phyloP scores from a whole-genome alignment of 2,329 filamentous ascomycete species.

The Myriosclerotinia scirpicola region DNA sequence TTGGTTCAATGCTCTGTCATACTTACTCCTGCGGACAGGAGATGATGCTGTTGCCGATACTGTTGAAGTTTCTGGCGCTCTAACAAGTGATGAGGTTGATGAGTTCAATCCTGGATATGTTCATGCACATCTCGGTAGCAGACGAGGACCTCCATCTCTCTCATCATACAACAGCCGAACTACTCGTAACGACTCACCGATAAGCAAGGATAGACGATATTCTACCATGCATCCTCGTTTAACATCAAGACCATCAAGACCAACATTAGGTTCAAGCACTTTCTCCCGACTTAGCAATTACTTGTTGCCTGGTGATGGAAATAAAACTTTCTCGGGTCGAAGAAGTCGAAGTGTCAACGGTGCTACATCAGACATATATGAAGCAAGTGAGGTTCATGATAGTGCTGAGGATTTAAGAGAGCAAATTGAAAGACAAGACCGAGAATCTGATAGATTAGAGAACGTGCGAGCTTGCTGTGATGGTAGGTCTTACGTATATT shows the following conservation, averaged over 20 bases:
- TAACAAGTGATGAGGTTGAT: conserved; percentile 62
- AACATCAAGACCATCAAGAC: conserved; percentile 34
- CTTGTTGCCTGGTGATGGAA: conserved; percentile 46
- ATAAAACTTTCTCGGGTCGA: conserved; percentile 52
- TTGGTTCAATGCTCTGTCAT: conserved; percentile 97
- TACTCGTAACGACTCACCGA: conserved; percentile 64
- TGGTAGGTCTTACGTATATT: conserved; percentile 60
- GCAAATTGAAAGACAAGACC: conserved; percentile 75
- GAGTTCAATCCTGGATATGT: conserved; percentile 74
- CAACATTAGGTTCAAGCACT: conserved; percentile 45
- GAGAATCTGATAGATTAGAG: conserved; percentile 77
- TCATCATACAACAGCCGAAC: conserved; percentile 79
- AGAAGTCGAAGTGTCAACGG: conserved; percentile 50
- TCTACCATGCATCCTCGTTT: conserved; percentile 29
- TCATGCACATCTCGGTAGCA: conserved; percentile 41
- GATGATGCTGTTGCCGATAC: conserved; percentile 58
- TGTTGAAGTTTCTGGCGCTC: conserved; percentile 56
- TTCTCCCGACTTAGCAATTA: conserved; percentile 61
- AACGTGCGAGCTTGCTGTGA: conserved; percentile 98
- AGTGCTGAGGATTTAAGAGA: conserved; percentile 80
- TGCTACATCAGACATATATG: conserved; percentile 50
- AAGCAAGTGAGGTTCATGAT: conserved; percentile 62
- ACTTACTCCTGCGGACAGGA: conserved; percentile 77
- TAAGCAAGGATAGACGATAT: conserved; percentile 32
- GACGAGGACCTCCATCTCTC: conserved; percentile 62